Percentiles rank a stretch among this genome's conserved stretches.
Conservation (phyloP, 176 grass and related monocot species). For the Hordeum marinum region DNA sequence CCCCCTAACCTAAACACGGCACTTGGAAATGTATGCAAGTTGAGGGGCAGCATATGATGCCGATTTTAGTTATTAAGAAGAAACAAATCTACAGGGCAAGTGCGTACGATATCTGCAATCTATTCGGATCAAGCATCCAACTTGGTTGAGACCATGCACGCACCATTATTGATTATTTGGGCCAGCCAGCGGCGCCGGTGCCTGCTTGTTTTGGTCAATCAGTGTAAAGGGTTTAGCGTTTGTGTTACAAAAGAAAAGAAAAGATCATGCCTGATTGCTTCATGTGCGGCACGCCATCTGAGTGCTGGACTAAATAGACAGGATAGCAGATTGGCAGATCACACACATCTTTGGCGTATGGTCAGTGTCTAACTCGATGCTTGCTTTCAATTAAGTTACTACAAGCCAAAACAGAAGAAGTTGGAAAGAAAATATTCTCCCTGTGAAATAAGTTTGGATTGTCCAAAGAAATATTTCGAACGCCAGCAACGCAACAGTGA, state of each 20-base stretch:
- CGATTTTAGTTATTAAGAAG: background rate
- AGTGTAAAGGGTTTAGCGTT: constrained; percentile 24
- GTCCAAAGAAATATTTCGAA: background rate
- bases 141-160: constrained; percentile 1
- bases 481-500: background rate
- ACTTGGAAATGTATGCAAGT: constrained; percentile 12
- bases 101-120: constrained; percentile 12
- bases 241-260: background rate
- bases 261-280: background rate
- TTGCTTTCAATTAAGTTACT: background rate
- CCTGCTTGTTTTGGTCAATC: constrained; percentile 30
- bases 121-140: constrained; percentile 40
- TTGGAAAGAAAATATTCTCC: no score
- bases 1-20: background rate
- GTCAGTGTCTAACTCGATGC: background rate
- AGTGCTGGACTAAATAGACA: constrained; percentile 1
- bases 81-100: constrained; percentile 16
- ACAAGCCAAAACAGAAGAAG: no score
- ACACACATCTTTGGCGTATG: constrained; percentile 1
- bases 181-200: background rate
- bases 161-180: constrained; percentile 31
- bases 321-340: background rate
- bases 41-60: background rate
- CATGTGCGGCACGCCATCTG: background rate
- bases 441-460: background rate